phyloP scores from a whole-genome alignment of 768 basidiomycete species.

The Mycena haematopus region DNA sequence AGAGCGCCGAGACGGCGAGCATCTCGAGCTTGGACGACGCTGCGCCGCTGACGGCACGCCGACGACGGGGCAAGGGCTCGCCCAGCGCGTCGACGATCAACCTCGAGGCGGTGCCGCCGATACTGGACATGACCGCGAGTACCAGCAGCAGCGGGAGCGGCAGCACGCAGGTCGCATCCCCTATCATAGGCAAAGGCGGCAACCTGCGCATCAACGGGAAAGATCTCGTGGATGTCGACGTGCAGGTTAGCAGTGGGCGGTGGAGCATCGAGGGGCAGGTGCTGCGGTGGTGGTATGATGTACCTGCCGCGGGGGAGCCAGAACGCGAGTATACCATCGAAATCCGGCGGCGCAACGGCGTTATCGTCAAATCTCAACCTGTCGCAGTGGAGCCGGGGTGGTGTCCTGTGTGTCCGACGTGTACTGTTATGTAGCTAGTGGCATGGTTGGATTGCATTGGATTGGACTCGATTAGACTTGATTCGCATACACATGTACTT shows the following conservation, averaged over 20 bases:
- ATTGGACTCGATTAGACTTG: slow-evolving; percentile 12
- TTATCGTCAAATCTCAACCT: slow-evolving; percentile 30
- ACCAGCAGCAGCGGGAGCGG: slow-evolving; percentile 27
- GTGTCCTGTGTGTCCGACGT: slow-evolving; percentile 30
- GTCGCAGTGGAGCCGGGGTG: slow-evolving; percentile 13
- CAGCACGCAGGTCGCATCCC: slow-evolving; percentile 15
- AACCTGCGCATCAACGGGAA: slow-evolving; percentile 9
- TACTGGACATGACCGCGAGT: slow-evolving; percentile 22
- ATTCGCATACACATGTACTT: not conserved
- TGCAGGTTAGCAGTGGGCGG: slow-evolving; percentile 49
- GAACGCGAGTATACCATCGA: slow-evolving; percentile 46
- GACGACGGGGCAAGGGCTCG: slow-evolving; percentile 13
- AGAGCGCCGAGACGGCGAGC: slow-evolving; percentile 22
- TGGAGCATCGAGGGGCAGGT: slow-evolving; percentile 56
- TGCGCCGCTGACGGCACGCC: not conserved
- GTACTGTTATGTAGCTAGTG: slow-evolving; percentile 28
- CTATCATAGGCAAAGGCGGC: not conserved
- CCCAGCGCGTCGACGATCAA: slow-evolving; percentile 25
- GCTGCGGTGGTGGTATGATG: slow-evolving; percentile 62
- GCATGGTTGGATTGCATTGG: not conserved
- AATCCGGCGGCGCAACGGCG: slow-evolving; percentile 40
- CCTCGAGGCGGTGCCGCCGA: slow-evolving; percentile 14
- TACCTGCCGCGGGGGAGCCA: slow-evolving; percentile 40
- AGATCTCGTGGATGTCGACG: slow-evolving; percentile 51
- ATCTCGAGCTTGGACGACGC: slow-evolving; percentile 18